These are phyloP conservation scores for Leccinellum rugosiceps DNA, from an alignment of 768 basidiomycete genomes.

Conservation along the genomic window DNA sequence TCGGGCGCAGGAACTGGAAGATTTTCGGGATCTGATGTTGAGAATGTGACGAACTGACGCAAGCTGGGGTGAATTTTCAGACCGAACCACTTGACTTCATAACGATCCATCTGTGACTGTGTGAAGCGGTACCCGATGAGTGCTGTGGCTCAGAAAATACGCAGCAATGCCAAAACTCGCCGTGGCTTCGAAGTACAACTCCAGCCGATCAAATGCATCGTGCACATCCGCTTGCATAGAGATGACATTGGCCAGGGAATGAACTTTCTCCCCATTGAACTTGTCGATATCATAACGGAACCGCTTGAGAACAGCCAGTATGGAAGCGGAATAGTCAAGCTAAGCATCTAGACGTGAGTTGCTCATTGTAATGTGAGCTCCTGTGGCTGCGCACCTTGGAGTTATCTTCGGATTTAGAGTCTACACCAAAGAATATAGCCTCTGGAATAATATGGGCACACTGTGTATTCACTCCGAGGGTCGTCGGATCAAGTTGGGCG, in stretches of 20 bases:
- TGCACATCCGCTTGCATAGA: neutral
- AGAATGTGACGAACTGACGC: no score
- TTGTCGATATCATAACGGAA: neutral
- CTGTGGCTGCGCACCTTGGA: neutral
- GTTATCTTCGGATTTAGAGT: neutral
- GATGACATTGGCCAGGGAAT: neutral
- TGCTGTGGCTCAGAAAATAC: no score
- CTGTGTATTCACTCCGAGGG: no score
- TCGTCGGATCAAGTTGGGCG: neutral
- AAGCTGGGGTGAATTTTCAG: no score
- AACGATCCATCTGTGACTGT: no score
- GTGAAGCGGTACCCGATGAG: no score
- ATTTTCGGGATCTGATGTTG: no score
- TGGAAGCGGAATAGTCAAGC: neutral
- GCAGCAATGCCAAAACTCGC: neutral
- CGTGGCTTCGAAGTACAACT: neutral
- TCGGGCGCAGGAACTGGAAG: no score
- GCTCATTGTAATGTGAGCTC: no score
- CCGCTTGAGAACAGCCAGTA: neutral
- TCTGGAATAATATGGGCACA: neutral
- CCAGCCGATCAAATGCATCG: neutral
- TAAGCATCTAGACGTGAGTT: neutral
- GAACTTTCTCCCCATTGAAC: neutral
- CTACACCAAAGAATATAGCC: neutral
- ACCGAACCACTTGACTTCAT: no score